These are phyloP conservation scores for Pittosporum tobira DNA, from an alignment of 129 eudicot species.

Conservation along the genomic window DNA sequence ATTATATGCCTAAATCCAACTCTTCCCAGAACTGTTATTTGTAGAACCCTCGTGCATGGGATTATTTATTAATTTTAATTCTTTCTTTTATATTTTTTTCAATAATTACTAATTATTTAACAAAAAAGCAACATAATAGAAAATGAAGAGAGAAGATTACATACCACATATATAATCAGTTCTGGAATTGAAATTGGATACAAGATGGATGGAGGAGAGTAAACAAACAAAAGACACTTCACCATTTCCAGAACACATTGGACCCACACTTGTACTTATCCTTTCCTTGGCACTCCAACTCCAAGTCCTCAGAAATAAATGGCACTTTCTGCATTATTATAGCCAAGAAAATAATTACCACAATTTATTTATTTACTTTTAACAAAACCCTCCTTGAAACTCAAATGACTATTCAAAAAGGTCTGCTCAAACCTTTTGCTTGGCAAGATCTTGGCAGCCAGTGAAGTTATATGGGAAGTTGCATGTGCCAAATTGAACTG, in stretches of 20 bases:
- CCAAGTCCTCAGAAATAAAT: slow-evolving; percentile 73
- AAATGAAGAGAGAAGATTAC: background rate
- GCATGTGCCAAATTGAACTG: slow-evolving; percentile 93
- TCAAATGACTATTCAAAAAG: no score
- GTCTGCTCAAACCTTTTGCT: slow-evolving; percentile 53
- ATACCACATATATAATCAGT: background rate
- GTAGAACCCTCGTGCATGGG: background rate
- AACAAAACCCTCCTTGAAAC: no score
- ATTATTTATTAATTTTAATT: no score
- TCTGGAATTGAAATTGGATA: slow-evolving; percentile 7
- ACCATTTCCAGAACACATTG: slow-evolving; percentile 93
- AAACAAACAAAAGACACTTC: slow-evolving; percentile 2
- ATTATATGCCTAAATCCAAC: no score
- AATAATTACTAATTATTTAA: background rate
- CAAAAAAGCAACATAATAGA: background rate
- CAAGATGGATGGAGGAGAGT: slow-evolving; percentile 2
- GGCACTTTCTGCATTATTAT: slow-evolving; percentile 90
- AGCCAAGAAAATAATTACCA: slow-evolving; percentile 3
- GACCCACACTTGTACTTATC: slow-evolving; percentile 98
- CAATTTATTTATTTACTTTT: no score
- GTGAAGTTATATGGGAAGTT: slow-evolving; percentile 98
- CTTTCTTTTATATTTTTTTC: background rate
- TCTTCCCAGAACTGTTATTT: background rate
- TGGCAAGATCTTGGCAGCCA: slow-evolving; percentile 99
- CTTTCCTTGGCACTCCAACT: slow-evolving; percentile 88